A percentile compares a stretch with the other conserved stretches of the same genome.
These are phyloP conservation scores for Erythrobasidium hasegawianum DNA, from an alignment of 1,284 basidiomycete genomes.

Conservation along the genomic window DNA sequence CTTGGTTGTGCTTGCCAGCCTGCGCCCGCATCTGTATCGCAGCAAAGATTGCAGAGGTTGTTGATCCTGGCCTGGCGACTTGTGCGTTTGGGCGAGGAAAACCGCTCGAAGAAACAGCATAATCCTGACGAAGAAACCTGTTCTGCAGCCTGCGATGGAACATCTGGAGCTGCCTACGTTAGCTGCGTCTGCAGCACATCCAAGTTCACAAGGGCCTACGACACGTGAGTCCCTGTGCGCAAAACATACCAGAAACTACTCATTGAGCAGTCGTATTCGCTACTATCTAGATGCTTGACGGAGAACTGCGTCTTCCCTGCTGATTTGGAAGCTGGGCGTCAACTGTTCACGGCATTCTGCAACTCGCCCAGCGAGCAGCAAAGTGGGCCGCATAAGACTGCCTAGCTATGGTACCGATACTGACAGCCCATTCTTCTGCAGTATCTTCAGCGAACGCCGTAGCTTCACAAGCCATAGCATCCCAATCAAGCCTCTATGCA, in stretches of 20 bases:
- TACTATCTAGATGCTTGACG: slow-evolving; percentile 19
- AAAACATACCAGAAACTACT: background rate
- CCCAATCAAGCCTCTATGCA: slow-evolving; percentile 14
- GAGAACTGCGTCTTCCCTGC: slow-evolving; percentile 26
- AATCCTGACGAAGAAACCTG: background rate
- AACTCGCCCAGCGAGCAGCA: background rate
- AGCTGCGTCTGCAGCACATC: slow-evolving; percentile 15
- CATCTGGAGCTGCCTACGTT: slow-evolving; percentile 13
- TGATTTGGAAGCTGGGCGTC: slow-evolving; percentile 4
- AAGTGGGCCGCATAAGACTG: background rate
- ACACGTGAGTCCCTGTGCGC: slow-evolving; percentile 17
- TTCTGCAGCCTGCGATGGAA: slow-evolving; percentile 18
- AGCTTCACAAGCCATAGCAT: slow-evolving; percentile 25
- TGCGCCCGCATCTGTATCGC: slow-evolving; percentile 31
- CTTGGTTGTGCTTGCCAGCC: slow-evolving; percentile 3
- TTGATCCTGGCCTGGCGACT: slow-evolving; percentile 25
- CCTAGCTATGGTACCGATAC: background rate
- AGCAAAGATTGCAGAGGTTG: slow-evolving; percentile 31
- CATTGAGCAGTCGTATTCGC: background rate
- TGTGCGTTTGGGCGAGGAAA: slow-evolving; percentile 6
- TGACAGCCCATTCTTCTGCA: background rate
- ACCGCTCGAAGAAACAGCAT: background rate
- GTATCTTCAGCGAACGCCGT: slow-evolving; percentile 13
- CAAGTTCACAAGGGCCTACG: slow-evolving; percentile 27
- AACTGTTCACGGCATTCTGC: slow-evolving; percentile 25